Evolutionary conservation across 2,329 filamentous ascomycete genomes (phyloP).

Genomic region (Exutisphaerella laricina): DNA sequence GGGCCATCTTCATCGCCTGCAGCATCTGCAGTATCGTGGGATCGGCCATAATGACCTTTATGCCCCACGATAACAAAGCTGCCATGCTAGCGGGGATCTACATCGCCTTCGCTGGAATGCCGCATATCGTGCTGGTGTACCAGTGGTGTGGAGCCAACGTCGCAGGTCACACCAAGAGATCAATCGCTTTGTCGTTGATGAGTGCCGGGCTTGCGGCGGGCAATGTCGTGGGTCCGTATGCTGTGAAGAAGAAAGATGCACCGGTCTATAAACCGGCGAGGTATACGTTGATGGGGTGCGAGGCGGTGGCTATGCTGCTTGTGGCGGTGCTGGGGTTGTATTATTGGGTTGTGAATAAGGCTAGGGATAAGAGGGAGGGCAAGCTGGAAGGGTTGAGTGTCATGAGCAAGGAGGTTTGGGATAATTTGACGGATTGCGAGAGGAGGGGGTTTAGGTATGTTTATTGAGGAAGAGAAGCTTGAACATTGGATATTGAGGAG

Average conservation of each 20-base stretch:
- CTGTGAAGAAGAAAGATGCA: slow-evolving; percentile 35
- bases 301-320: slow-evolving; percentile 31
- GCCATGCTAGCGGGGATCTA: slow-evolving; percentile 41
- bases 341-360: slow-evolving; percentile 13
- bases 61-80: slow-evolving; percentile 36
- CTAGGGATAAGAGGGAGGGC: slow-evolving; percentile 12
- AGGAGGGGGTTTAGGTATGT: slow-evolving; percentile 1
- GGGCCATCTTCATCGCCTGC: slow-evolving; percentile 21
- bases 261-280: slow-evolving; percentile 40
- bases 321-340: slow-evolving; percentile 44
- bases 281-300: slow-evolving; percentile 35
- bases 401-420: not conserved
- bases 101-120: slow-evolving; percentile 34
- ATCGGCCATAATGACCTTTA: slow-evolving; percentile 27
- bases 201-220: slow-evolving; percentile 32
- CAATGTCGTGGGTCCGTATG: slow-evolving; percentile 39
- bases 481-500: too few species aligned
- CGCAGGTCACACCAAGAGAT: slow-evolving; percentile 64
- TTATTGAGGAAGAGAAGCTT: not conserved
- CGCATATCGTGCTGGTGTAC: slow-evolving; percentile 10
- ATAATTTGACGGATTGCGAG: slow-evolving; percentile 2
- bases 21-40: slow-evolving; percentile 17
- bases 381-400: not conserved
- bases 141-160: slow-evolving; percentile 46
- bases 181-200: slow-evolving; percentile 52